Base-by-base conservation (phyloP, 2,329 filamentous ascomycete species). In the Arthrinium puccinioides region DNA sequence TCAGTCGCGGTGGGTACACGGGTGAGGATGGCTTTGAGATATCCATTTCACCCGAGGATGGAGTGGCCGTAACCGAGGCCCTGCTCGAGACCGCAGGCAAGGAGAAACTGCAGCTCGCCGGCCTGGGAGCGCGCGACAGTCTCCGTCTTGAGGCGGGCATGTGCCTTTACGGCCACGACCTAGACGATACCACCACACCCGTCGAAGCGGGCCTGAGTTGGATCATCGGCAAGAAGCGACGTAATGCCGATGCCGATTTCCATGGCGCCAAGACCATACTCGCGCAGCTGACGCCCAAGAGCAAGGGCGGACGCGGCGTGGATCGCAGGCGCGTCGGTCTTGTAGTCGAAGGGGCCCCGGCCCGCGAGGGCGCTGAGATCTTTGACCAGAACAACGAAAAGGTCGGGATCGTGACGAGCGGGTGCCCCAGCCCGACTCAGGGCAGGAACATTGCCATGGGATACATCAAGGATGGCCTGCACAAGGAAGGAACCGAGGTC, bases 161-260 rank as follows among this genome's bases (percentile, higher is more conserved):
- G 90, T 98, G 92, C 62, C 74, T 98, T n/a, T 98, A 98, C 65
- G 92, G 92, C n/a, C 87, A 97, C 64, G 92, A 98, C 60, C 76
- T 98, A 25, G 81, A 94, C 58, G 90, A 95, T 56, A 60, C 62
- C n/a, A 78, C 71, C 14, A 78, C 74, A 13, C 74, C 74, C 13
- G 71, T 73, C 45, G 75, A 79, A 61, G 75, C 63, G 21, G 67
- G 61, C 11, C 67, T 79, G 21, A 56, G 60, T 47, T 98, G 92
- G 90, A 76, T 96, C 54, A 81, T 98, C 42, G 82, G 84, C 46
- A 88, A 87, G 56, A 77, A 82, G 39, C 79, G 90, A 14, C 82
- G 74, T 16, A 64, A 35, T 37, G 48, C 59, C 6, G 48, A 48
- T 13, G 44, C 63, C 26, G 55, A 65, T 5, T 98, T 95, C 70